A percentile compares a stretch with the other conserved stretches of the same genome.
These are phyloP conservation scores for Babesia ovis DNA, from an alignment of 169 alveolate genomes.

Conservation along the genomic window DNA sequence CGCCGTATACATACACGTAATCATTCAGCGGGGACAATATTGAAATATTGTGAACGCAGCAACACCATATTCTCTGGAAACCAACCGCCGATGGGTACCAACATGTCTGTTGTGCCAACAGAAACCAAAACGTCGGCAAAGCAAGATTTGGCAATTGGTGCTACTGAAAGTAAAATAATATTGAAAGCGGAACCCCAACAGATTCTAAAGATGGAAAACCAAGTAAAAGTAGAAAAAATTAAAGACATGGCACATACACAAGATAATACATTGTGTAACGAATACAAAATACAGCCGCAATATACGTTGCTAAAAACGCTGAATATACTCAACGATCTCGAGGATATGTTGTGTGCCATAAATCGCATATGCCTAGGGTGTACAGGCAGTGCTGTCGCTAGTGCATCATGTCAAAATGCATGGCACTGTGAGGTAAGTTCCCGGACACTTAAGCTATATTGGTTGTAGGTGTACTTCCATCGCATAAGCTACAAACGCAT, in stretches of 20 bases:
- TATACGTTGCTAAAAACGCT: conserved; percentile 41
- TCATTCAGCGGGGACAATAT: conserved; percentile 10
- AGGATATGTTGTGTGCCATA: conserved; percentile 34
- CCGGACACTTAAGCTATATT: not conserved
- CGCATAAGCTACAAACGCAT: conserved; percentile 45
- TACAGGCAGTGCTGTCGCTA: conserved; percentile 61
- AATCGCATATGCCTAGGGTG: conserved; percentile 60
- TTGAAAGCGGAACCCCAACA: too few relatives aligned
- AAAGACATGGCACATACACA: not conserved
- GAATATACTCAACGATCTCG: conserved; percentile 38
- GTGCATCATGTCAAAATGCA: conserved; percentile 68
- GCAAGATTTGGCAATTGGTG: not conserved
- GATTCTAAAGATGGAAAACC: too few relatives aligned
- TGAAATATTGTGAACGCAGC: conserved; percentile 25
- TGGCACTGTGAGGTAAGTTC: conserved; percentile 63
- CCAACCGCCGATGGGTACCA: not conserved
- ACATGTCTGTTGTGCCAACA: not conserved
- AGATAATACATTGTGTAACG: not conserved
- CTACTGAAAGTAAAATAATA: not conserved
- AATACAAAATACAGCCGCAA: not conserved
- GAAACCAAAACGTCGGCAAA: not conserved
- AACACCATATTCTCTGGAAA: not conserved
- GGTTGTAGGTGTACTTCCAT: conserved; percentile 26
- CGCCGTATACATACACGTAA: not conserved
- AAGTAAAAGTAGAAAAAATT: not conserved